phyloP scores from a whole-genome alignment of 2,329 filamentous ascomycete species.

The Nothophoma quercina region DNA sequence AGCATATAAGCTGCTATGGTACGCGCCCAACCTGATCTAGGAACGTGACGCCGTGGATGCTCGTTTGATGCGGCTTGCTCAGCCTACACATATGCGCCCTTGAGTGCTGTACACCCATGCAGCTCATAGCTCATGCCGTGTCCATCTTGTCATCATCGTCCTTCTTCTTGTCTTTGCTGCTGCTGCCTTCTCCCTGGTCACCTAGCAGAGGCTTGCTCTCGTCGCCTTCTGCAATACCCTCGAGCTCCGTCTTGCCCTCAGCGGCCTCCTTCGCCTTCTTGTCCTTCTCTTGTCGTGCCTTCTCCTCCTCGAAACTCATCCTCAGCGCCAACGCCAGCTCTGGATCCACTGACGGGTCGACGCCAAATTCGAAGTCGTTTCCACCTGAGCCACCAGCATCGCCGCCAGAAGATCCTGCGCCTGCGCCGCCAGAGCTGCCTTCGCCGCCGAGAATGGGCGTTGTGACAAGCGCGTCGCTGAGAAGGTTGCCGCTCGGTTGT shows the following conservation, averaged over 20 bases:
- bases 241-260: slow-evolving; percentile 77
- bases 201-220: slow-evolving; percentile 68
- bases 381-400: slow-evolving; percentile 62
- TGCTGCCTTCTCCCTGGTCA: slow-evolving; percentile 70
- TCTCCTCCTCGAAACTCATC: slow-evolving; percentile 99
- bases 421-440: slow-evolving; percentile 66
- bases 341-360: slow-evolving; percentile 90
- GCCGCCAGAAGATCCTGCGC: slow-evolving; percentile 58
- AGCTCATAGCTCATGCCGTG: slow-evolving; percentile 69
- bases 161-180: slow-evolving; percentile 61
- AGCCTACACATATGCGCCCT: slow-evolving; percentile 6
- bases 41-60: slow-evolving; percentile 39
- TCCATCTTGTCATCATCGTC: slow-evolving; percentile 83
- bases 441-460: slow-evolving; percentile 91
- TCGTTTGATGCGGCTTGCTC: slow-evolving; percentile 19
- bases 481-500: slow-evolving; percentile 86
- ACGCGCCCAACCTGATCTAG: slow-evolving; percentile 32
- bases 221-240: slow-evolving; percentile 78
- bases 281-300: slow-evolving; percentile 87
- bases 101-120: slow-evolving; percentile 1
- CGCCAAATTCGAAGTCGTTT: slow-evolving; percentile 82
- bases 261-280: slow-evolving; percentile 76
- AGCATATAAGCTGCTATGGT: slow-evolving; percentile 24
- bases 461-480: slow-evolving; percentile 89
- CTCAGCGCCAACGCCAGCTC: slow-evolving; percentile 92